Conservation (phyloP, 768 basidiomycete species). For the Cystofilobasidium ferigula region DNA sequence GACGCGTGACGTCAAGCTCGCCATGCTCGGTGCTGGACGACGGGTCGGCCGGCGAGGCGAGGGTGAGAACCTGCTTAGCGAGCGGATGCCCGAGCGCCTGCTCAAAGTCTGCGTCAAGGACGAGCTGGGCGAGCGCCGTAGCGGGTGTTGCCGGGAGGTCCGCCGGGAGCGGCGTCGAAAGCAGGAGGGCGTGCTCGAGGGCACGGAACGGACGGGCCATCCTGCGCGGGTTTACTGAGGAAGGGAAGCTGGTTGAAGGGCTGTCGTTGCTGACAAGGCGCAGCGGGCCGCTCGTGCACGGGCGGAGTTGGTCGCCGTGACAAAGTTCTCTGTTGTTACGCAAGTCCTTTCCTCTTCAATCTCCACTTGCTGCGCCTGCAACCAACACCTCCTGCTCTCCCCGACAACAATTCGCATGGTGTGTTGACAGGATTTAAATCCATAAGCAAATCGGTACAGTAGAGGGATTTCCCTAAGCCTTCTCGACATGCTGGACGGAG, state of each 20-base stretch:
- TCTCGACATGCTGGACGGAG: too few species aligned
- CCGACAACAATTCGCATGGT: too few species aligned
- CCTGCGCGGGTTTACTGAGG: background rate
- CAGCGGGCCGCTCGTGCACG: too few species aligned
- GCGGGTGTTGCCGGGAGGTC: background rate
- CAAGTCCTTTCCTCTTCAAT: too few species aligned
- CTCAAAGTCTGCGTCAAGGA: conserved; percentile 39
- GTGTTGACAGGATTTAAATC: too few species aligned
- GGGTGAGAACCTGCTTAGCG: conserved; percentile 39
- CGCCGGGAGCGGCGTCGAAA: conserved; percentile 10
- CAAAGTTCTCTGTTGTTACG: too few species aligned
- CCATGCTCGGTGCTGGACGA: conserved; percentile 35
- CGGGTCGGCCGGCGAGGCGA: conserved; percentile 32
- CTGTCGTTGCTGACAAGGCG: too few species aligned
- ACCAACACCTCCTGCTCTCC: too few species aligned
- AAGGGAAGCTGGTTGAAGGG: background rate
- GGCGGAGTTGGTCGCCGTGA: too few species aligned
- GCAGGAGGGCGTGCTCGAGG: conserved; percentile 10
- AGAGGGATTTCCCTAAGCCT: too few species aligned
- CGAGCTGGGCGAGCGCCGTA: conserved; percentile 32
- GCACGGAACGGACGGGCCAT: background rate
- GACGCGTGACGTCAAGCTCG: conserved; percentile 12
- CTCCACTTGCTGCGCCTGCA: too few species aligned
- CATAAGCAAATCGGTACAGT: too few species aligned
- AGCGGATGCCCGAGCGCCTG: conserved; percentile 40